Evolutionary conservation across 371 early-diverging fungal species (phyloP).

Genomic region (Mucor circinelloides): DNA sequence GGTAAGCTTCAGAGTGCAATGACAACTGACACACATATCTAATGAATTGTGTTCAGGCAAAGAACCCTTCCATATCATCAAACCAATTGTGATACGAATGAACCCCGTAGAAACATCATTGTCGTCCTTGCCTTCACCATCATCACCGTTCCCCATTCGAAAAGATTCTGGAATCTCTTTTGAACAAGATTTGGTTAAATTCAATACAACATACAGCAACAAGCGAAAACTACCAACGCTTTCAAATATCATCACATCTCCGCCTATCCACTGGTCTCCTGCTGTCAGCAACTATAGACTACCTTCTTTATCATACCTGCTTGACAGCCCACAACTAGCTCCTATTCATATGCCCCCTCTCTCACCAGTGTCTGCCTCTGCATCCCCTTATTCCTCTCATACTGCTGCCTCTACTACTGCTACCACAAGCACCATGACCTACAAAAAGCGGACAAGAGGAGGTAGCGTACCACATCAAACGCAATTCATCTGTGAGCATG

Average conservation of each 20-base stretch:
- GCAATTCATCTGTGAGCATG: constrained; percentile 39
- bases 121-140: neutral
- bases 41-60: neutral
- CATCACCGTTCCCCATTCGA: constrained; percentile 3
- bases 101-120: neutral
- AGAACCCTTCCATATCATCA: neutral
- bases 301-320: neutral
- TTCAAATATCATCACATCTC: neutral
- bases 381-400: neutral
- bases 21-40: no score
- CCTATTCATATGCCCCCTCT: constrained; percentile 7
- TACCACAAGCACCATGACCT: neutral
- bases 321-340: constrained; percentile 3
- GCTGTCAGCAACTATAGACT: neutral
- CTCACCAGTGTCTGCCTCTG: neutral
- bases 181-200: constrained; percentile 1
- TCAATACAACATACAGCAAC: neutral
- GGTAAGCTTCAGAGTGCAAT: neutral
- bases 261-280: constrained; percentile 1
- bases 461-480: neutral
- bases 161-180: constrained; percentile 40
- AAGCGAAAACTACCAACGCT: constrained; percentile 7
- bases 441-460: constrained; percentile 1
- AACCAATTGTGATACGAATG: neutral
- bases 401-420: neutral